phyloP scores from a whole-genome alignment of 2,329 filamentous ascomycete genomes.

The Didymella keratinophila region DNA sequence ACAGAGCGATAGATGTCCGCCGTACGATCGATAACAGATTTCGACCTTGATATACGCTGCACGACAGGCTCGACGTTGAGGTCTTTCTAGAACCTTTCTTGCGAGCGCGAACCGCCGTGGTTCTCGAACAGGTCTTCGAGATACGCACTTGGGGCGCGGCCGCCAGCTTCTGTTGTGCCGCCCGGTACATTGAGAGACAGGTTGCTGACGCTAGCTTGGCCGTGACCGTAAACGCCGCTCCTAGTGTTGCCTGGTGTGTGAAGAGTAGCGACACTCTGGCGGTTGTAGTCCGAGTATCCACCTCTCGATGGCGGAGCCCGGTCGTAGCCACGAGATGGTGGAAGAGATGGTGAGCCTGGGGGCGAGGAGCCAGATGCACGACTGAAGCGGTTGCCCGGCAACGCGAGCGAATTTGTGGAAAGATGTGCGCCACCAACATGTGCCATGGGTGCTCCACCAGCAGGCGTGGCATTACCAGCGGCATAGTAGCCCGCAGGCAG shows the following conservation, averaged over 20 bases:
- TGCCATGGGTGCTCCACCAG: conserved; percentile 46
- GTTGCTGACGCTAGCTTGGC: conserved; percentile 66
- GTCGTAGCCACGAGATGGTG: conserved; percentile 48
- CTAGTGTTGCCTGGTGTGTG: conserved; percentile 45
- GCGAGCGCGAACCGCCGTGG: conserved; percentile 56
- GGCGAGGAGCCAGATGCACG: conserved; percentile 45
- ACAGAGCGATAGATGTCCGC: conserved; percentile 3
- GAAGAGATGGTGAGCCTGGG: conserved; percentile 46
- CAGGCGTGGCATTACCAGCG: conserved; percentile 65
- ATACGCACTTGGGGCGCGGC: conserved; percentile 85
- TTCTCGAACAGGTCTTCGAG: conserved; percentile 89
- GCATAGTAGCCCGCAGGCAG: conserved; percentile 93
- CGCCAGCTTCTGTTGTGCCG: conserved; percentile 58
- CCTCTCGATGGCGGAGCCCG: conserved; percentile 46
- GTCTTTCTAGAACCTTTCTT: conserved; percentile 44
- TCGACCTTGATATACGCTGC: conserved; percentile 7
- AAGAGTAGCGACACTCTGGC: conserved; percentile 49
- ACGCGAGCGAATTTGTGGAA: conserved; percentile 41
- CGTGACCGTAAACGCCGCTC: conserved; percentile 40
- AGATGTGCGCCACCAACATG: conserved; percentile 51
- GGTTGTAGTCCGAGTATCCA: conserved; percentile 43
- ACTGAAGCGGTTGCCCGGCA: conserved; percentile 46
- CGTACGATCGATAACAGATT: conserved; percentile 3
- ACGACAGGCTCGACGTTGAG: conserved; percentile 19
- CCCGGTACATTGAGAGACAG: conserved; percentile 68